phyloP scores from a whole-genome alignment of 2,329 filamentous ascomycete genomes.

The Cladosporium sp. region DNA sequence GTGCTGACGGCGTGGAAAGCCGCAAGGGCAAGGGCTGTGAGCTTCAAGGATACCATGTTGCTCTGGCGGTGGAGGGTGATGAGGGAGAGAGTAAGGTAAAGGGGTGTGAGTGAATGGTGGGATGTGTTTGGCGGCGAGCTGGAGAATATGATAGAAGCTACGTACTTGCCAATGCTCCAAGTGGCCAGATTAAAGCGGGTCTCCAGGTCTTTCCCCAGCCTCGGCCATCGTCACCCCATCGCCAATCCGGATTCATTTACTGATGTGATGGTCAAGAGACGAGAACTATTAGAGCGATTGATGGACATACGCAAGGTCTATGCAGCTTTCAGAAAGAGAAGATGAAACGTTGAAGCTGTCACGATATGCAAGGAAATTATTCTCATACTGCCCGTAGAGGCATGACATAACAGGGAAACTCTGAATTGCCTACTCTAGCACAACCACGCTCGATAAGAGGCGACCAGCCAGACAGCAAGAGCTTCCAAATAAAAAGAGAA shows the following conservation, averaged over 20 bases:
- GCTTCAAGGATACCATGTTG: slow-evolving; percentile 68
- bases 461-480: background rate
- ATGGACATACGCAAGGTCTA: too few relatives aligned
- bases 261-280: too few relatives aligned
- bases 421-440: too few relatives aligned
- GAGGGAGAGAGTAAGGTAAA: too few relatives aligned
- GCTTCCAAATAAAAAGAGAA: slow-evolving; percentile 8
- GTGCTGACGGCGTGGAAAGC: slow-evolving; percentile 65
- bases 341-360: too few relatives aligned
- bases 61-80: background rate
- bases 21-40: slow-evolving; percentile 67
- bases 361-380: too few relatives aligned
- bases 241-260: too few relatives aligned
- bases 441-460: too few relatives aligned
- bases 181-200: background rate
- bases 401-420: too few relatives aligned
- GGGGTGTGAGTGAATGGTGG: background rate
- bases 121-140: background rate
- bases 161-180: background rate
- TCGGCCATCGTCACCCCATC: background rate
- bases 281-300: too few relatives aligned
- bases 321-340: too few relatives aligned
- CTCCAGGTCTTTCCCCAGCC: background rate
- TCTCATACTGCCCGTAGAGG: too few relatives aligned
- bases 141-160: background rate